A percentile compares a stretch with the other conserved stretches of the same genome.
These are phyloP conservation scores for Scheffersomyces quercinus DNA, from an alignment of 1,139 yeast genomes.

Conservation along the genomic window DNA sequence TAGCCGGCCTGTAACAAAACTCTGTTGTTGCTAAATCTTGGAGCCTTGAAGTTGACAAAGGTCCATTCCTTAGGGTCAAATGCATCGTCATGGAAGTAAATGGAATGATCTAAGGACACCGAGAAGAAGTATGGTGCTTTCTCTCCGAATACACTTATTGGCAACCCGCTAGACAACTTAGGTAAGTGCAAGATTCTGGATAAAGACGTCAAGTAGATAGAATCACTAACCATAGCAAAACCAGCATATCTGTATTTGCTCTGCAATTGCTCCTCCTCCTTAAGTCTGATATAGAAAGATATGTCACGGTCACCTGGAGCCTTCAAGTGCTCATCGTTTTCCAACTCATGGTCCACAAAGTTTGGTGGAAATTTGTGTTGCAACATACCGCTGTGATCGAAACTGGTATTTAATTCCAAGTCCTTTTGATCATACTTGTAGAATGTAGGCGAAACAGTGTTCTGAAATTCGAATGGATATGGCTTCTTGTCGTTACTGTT, in stretches of 20 bases:
- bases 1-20: constrained; percentile 37
- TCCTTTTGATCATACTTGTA: constrained; percentile 27
- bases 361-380: constrained; percentile 32
- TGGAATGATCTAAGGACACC: constrained; percentile 44
- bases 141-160: constrained; percentile 15
- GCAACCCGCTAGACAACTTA: constrained; percentile 8
- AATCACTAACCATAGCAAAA: constrained; percentile 33
- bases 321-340: constrained; percentile 18
- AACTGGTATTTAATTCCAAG: constrained; percentile 17
- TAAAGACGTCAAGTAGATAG: constrained; percentile 34
- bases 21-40: constrained; percentile 41
- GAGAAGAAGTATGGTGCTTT: constrained; percentile 33
- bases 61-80: constrained; percentile 45
- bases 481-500: constrained; percentile 17
- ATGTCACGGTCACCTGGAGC: constrained; percentile 34
- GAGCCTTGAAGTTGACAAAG: constrained; percentile 34
- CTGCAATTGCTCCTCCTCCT: constrained; percentile 19
- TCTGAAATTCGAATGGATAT: constrained; percentile 37
- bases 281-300: constrained; percentile 32
- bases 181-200: constrained; percentile 28
- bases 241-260: constrained; percentile 25
- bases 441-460: constrained; percentile 26
- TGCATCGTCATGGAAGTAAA: constrained; percentile 44
- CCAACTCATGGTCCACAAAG: constrained; percentile 18
- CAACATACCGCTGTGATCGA: constrained; percentile 21